Percentiles rank a stretch among this genome's conserved stretches.
phyloP scores from a whole-genome alignment of 2,329 filamentous ascomycete genomes.

The Penicillium concentricum region DNA sequence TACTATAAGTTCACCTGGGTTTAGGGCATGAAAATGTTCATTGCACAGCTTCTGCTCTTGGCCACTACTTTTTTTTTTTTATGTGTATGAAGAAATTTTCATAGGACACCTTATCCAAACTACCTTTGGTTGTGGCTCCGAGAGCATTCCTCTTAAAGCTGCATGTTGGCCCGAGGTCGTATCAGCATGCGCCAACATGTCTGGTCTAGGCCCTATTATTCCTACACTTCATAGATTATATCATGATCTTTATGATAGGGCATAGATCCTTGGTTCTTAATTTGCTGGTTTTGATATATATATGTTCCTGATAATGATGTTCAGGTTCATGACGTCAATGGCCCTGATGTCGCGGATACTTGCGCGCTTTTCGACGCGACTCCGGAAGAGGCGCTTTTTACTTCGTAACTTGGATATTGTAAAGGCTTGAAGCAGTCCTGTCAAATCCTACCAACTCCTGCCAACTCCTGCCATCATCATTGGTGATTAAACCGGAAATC shows the following conservation, averaged over 20 bases:
- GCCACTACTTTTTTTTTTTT: background rate
- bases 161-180: background rate
- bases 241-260: background rate
- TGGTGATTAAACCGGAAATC: background rate
- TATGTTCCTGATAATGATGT: conserved; percentile 11
- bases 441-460: background rate
- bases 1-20: background rate
- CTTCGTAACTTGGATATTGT: background rate
- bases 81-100: background rate
- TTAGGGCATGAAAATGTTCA: background rate
- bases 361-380: no score
- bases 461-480: background rate
- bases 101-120: background rate
- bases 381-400: background rate
- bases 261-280: background rate
- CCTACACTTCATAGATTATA: background rate
- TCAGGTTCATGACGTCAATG: conserved; percentile 19
- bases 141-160: background rate
- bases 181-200: background rate
- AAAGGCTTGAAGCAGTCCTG: background rate
- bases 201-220: background rate
- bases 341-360: background rate
- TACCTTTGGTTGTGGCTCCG: background rate
- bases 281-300: background rate
- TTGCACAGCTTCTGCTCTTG: background rate